Percentiles rank a stretch among this genome's conserved stretches.
Evolutionary conservation across 1,284 basidiomycete species (phyloP).

Genomic region (Ganoderma lingzhi): DNA sequence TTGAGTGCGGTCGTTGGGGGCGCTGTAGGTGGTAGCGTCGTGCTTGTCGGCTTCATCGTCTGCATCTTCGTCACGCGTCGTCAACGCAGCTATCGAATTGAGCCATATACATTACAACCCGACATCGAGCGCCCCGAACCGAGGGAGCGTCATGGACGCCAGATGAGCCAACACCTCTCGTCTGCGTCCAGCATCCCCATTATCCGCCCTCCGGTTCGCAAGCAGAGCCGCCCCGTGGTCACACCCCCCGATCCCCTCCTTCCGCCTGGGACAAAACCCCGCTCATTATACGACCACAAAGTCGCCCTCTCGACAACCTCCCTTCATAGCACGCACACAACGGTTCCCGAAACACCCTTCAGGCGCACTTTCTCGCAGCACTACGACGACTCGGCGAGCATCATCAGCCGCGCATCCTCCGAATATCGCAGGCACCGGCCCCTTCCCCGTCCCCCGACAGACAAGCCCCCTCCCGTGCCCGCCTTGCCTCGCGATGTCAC

Average conservation of each 20-base stretch:
- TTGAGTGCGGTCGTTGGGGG: background rate
- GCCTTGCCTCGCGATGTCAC: background rate
- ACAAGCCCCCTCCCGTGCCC: background rate
- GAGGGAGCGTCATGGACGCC: background rate
- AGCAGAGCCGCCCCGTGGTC: background rate
- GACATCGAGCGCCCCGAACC: background rate
- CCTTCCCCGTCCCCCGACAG: background rate
- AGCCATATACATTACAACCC: background rate
- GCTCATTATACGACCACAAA: background rate
- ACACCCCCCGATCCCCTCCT: background rate
- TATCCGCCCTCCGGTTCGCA: background rate
- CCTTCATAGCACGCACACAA: background rate
- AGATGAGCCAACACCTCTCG: background rate
- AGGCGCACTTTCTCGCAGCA: background rate
- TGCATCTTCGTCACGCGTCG: constrained; percentile 2
- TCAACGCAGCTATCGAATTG: background rate
- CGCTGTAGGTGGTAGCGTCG: constrained; percentile 2
- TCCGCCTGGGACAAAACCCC: background rate
- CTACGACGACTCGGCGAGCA: background rate
- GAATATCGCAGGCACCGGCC: background rate
- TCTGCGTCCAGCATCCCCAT: background rate
- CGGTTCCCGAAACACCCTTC: background rate
- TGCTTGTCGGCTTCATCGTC: constrained; percentile 1
- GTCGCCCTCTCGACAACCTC: background rate
- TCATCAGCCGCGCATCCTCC: background rate